phyloP scores from a whole-genome alignment of 495 filamentous ascomycete species.

The Podospora conica region DNA sequence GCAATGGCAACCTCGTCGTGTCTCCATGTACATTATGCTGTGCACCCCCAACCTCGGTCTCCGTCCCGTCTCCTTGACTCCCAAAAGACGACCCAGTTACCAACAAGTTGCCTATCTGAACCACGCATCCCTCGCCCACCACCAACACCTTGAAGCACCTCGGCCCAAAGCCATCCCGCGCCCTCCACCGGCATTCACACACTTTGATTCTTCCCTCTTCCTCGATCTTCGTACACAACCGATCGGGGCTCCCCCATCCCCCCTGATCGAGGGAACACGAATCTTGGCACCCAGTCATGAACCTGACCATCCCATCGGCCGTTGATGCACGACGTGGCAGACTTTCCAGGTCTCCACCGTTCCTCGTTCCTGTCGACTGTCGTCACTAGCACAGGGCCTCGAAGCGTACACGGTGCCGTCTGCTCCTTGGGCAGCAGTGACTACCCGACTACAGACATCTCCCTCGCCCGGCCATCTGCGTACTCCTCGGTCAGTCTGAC shows the following conservation, averaged over 20 bases:
- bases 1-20: background rate
- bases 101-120: no score
- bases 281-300: background rate
- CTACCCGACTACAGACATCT: background rate
- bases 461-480: background rate
- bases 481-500: background rate
- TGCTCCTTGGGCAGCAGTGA: background rate
- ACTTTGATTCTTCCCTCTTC: no score
- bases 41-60: background rate
- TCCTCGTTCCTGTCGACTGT: background rate
- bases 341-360: background rate
- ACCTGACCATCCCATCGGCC: background rate
- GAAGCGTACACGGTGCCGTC: conserved; percentile 1
- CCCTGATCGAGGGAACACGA: background rate
- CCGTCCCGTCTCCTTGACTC: background rate
- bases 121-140: background rate
- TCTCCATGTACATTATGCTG: background rate
- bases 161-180: background rate
- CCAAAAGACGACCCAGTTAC: background rate
- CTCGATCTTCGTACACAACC: background rate
- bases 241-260: background rate
- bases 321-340: conserved; percentile 6
- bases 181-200: background rate
- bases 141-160: background rate
- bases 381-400: background rate